Evolutionary conservation across 2,329 filamentous ascomycete species (phyloP), one percentile per base, ranked within the genome.

Genomic region (Penicillium psychrosexuale): DNA sequence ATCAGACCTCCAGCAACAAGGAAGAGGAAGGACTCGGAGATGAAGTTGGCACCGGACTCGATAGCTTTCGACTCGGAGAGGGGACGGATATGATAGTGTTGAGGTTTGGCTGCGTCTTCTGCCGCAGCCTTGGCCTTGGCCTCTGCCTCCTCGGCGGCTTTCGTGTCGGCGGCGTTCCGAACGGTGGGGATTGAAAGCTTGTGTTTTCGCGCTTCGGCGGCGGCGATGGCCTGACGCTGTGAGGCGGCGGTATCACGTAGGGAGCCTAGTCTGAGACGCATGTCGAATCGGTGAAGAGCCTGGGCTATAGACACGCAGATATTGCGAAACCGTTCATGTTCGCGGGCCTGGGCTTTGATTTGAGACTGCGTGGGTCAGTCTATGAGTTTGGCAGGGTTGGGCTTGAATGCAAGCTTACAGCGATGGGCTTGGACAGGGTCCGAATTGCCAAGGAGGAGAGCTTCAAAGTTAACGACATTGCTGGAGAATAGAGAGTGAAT

Each of bases 21-120:
- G 62, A 88, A 88, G 37, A 89, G 77, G 66, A 89, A 89, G 0
- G 82, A 73, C 65, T 89, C 85, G 31, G 83, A 84, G 46, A 86
- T 85, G 64, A 89, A 88, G 59, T 85, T 88, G 3, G 85, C 86
- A 3, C 85, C 86, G 36, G 82, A 81, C 66, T 89, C 85, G 51
- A 89, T 88, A 0, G 85, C 85, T 63, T 87, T 86, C 12, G 82
- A 79, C 67, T 89, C 86, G 3, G 83, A 83, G 11, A 89, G 74
- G 8, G 85, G 85, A 42, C 85, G 76, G 53, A 88, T 87, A 33
- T 80, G 79, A 6, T 82, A 82, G 53, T 75, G 75, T 27, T 70
- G 73, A 38, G 76, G 71, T 57, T 80, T 78, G 43, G 78, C 75
- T 48, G 80, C 74, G 61, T 78, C 79, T 38, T 73, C 70, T 1